phyloP scores from a whole-genome alignment of 768 basidiomycete species.

The Chlorophyllum brunneum region DNA sequence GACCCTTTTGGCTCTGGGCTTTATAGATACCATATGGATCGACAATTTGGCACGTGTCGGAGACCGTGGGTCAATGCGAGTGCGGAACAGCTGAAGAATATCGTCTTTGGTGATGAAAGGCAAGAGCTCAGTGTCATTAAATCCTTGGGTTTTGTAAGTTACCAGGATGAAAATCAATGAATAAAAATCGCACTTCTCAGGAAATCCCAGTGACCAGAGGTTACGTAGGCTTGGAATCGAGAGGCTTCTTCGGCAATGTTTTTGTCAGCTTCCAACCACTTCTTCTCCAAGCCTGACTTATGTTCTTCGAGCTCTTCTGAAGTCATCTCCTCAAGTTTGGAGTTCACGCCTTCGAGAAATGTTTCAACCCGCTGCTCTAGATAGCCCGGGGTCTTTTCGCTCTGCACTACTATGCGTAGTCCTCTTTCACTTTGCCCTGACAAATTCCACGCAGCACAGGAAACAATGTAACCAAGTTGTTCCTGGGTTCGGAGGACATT shows the following conservation, averaged over 20 bases:
- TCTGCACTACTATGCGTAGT: constrained; percentile 82
- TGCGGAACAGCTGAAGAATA: constrained; percentile 64
- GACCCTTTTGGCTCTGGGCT: constrained; percentile 54
- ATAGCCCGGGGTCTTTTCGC: constrained; percentile 74
- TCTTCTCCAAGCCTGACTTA: constrained; percentile 69
- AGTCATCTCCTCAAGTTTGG: constrained; percentile 62
- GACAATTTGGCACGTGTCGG: constrained; percentile 76
- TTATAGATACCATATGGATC: constrained; percentile 74
- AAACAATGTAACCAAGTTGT: constrained; percentile 93
- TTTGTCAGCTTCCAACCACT: constrained; percentile 84
- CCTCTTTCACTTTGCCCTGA: constrained; percentile 70
- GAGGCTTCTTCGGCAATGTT: constrained; percentile 79
- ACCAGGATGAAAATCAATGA: constrained; percentile 10
- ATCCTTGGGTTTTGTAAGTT: constrained; percentile 41
- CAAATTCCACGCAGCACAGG: constrained; percentile 50
- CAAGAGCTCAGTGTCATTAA: constrained; percentile 67
- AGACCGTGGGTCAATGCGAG: constrained; percentile 67
- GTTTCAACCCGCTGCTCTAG: constrained; percentile 87
- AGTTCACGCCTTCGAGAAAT: constrained; percentile 76
- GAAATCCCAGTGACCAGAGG: constrained; percentile 85
- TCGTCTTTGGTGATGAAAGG: constrained; percentile 69
- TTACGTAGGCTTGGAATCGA: constrained; percentile 69
- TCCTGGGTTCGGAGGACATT: constrained; percentile 89
- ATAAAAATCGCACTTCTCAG: constrained; percentile 56
- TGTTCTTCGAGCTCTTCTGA: constrained; percentile 76